Conservation (phyloP, 2,329 filamentous ascomycete genomes). For the Pseudophaeomoniella oleicola region DNA sequence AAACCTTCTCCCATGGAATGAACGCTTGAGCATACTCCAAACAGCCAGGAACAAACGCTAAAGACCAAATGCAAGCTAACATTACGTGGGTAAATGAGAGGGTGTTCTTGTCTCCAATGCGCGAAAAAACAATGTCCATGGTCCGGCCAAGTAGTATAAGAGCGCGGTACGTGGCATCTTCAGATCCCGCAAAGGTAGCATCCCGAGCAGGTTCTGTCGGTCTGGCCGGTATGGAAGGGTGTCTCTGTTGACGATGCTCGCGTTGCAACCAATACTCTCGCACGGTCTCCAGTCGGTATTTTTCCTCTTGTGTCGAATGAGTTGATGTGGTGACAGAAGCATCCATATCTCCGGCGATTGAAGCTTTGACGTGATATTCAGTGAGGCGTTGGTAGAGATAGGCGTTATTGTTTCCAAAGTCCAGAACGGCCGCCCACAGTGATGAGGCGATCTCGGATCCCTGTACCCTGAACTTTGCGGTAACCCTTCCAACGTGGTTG, state of each 20-base stretch:
- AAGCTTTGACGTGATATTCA: background rate
- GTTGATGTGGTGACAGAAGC: constrained; percentile 3
- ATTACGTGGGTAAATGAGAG: constrained; percentile 40
- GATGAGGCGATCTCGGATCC: constrained; percentile 40
- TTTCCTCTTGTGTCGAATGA: background rate
- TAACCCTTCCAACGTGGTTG: constrained; percentile 30
- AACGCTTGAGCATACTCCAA: constrained; percentile 25
- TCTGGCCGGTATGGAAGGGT: background rate
- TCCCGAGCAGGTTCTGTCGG: constrained; percentile 7
- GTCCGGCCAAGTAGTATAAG: constrained; percentile 26
- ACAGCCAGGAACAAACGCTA: constrained; percentile 21
- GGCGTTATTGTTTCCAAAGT: constrained; percentile 32
- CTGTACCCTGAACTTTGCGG: constrained; percentile 35
- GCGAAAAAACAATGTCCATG: constrained; percentile 27
- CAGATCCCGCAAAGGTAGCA: constrained; percentile 9
- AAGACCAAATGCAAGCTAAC: constrained; percentile 36
- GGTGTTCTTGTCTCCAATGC: constrained; percentile 35
- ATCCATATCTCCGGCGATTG: constrained; percentile 4
- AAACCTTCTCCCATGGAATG: constrained; percentile 37
- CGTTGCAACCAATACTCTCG: background rate
- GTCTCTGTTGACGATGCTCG: background rate
- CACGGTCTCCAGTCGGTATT: background rate
- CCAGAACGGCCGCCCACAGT: constrained; percentile 40
- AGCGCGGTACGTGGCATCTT: constrained; percentile 20
- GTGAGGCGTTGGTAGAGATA: constrained; percentile 16